phyloP scores from a whole-genome alignment of 2,329 filamentous ascomycete species.

The Penicillium concentricum region DNA sequence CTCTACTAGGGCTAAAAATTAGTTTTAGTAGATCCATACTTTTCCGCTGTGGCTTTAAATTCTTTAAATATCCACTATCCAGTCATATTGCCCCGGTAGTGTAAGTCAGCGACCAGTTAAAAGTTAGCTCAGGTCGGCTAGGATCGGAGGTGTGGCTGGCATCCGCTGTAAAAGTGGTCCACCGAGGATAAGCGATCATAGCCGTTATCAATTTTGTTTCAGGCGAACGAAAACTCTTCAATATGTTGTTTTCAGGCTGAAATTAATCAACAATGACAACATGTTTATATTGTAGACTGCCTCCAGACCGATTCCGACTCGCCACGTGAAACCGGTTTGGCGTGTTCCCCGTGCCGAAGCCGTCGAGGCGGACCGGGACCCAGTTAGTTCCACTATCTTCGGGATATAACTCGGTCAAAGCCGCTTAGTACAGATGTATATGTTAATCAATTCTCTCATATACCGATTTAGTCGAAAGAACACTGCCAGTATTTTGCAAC shows the following conservation, averaged over 20 bases:
- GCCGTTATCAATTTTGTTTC: slow-evolving; percentile 11
- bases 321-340: background rate
- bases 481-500: background rate
- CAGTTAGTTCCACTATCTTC: background rate
- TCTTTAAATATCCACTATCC: slow-evolving; percentile 4
- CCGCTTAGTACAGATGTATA: background rate
- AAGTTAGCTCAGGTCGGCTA: background rate
- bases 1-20: background rate
- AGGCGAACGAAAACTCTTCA: slow-evolving; percentile 1
- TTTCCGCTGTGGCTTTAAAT: slow-evolving; percentile 14
- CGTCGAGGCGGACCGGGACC: background rate
- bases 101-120: background rate
- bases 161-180: background rate
- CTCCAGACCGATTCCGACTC: background rate
- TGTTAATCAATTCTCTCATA: background rate
- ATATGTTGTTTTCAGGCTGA: background rate
- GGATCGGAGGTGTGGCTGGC: slow-evolving; percentile 7
- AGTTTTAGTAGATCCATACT: slow-evolving; percentile 8
- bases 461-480: background rate
- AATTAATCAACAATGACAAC: background rate
- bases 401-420: background rate
- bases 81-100: background rate
- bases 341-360: background rate
- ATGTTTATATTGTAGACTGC: background rate
- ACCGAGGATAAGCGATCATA: slow-evolving; percentile 10